Conservation (phyloP, 371 early-diverging fungal genomes). For the Polyrhizophydium stewartii region DNA sequence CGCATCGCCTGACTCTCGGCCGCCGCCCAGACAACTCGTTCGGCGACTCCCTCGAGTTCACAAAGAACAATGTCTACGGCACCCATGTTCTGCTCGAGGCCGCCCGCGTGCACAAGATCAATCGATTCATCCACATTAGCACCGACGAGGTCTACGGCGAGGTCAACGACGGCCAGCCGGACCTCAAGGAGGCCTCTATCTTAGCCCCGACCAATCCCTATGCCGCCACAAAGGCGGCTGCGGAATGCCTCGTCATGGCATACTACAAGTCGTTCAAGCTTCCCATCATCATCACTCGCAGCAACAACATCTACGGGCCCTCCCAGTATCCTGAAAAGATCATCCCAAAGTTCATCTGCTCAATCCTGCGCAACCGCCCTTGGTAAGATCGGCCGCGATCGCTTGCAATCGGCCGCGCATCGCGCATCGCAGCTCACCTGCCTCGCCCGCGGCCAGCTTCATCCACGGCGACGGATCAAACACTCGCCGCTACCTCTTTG, state of each 20-base stretch:
- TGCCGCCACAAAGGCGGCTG: constrained; percentile 87
- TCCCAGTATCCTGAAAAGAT: constrained; percentile 87
- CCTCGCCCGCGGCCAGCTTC: constrained; percentile 33
- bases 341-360: constrained; percentile 81
- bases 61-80: constrained; percentile 80
- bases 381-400: constrained; percentile 34
- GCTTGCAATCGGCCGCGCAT: background rate
- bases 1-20: too few species aligned
- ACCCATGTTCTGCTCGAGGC: constrained; percentile 85
- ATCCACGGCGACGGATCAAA: constrained; percentile 81
- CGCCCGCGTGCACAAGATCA: constrained; percentile 51
- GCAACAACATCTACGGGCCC: constrained; percentile 85
- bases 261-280: constrained; percentile 78
- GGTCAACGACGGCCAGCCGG: constrained; percentile 45
- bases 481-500: constrained; percentile 75
- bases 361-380: constrained; percentile 54
- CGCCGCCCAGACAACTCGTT: constrained; percentile 84
- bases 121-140: constrained; percentile 72
- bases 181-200: constrained; percentile 62
- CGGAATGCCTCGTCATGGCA: constrained; percentile 76
- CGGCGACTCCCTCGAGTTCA: constrained; percentile 81
- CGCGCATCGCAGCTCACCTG: too few species aligned
- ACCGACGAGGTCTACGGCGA: constrained; percentile 92
- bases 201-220: constrained; percentile 82
- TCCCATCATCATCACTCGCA: constrained; percentile 78